Evolutionary conservation across 2,329 filamentous ascomycete genomes (phyloP), one percentile per base, ranked within the genome.

Genomic region (Curvularia sp.): DNA sequence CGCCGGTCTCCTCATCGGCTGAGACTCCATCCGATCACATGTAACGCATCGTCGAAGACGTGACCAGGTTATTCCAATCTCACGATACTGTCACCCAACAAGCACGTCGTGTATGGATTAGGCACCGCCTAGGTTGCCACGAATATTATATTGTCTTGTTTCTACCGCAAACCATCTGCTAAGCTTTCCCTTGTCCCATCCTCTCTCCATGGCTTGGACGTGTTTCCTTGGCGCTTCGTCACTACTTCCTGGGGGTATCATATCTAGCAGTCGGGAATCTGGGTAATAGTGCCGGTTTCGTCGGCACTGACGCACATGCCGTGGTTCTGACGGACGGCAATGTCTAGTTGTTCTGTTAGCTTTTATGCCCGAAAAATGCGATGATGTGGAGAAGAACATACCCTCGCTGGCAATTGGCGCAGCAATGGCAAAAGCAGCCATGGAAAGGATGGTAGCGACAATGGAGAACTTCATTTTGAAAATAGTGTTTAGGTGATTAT

Each of bases 391-490:
- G 24, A 26, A 26, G 4, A 20, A 65, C 62, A 39, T 70, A 72
- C 69, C 71, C 31, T 71, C 67, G 24, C 49, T 60, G 46, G 65
- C 66, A 39, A 73, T 55, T 5, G 75, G 75, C 20, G 70, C 71
- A 26, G 74, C 75, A 31, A 74, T 54, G 61, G 63, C 68, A 48
- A 76, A 65, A 53, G 65, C 70, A 63, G 72, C 74, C 71, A 77
- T 72, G 62, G 73, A 75, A 49, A 75, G 62, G 55, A 76, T 41
- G 57, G 70, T 61, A 54, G 71, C 73, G 64, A 74, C 49, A 57
- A 76, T 47, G 33, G 70, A 66, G 70, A 76, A 73, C 67, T 75
- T 72, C 75, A 77, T 77, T 48, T 68, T 71, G 64, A 60, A 62
- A 41, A 60, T 44, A 49, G 43, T 24, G 46, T 53, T 56, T 53